Conservation (phyloP, 2,329 filamentous ascomycete species). For the Lachnellula arida region DNA sequence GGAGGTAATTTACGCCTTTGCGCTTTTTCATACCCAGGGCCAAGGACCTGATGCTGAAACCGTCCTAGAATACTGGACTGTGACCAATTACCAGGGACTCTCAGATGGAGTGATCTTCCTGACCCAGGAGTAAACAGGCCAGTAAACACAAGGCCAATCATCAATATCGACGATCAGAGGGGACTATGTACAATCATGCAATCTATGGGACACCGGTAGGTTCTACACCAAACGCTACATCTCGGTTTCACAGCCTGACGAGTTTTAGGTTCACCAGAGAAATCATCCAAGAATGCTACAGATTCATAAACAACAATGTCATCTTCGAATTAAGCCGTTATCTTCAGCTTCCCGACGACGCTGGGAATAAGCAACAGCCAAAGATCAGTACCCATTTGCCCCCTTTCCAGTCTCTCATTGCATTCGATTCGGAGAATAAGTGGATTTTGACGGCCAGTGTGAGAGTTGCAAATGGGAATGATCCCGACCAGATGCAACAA, state of each 20-base stretch:
- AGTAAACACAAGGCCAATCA: constrained; percentile 27
- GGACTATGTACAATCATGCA: constrained; percentile 44
- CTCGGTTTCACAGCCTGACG: constrained; percentile 5
- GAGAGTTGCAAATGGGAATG: constrained; percentile 51
- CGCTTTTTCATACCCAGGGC: neutral
- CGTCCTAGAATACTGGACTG: constrained; percentile 30
- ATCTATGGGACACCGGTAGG: constrained; percentile 50
- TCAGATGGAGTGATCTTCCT: constrained; percentile 57
- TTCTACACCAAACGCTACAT: neutral
- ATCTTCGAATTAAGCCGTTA: constrained; percentile 27
- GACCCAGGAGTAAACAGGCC: constrained; percentile 40
- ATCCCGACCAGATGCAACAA: constrained; percentile 49
- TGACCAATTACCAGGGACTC: constrained; percentile 41
- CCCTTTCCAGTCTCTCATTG: constrained; percentile 42
- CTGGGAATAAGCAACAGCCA: constrained; percentile 25
- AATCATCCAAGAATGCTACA: constrained; percentile 21
- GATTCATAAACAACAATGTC: constrained; percentile 27
- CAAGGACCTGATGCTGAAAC: neutral
- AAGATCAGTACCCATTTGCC: constrained; percentile 36
- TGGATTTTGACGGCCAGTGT: constrained; percentile 54
- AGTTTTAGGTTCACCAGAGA: constrained; percentile 24
- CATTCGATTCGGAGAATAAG: constrained; percentile 43
- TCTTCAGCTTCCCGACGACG: constrained; percentile 21
- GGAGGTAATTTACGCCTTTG: neutral
- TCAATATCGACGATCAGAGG: constrained; percentile 32